A percentile compares a stretch with the other conserved stretches of the same genome.
Conservation (phyloP, 2,329 filamentous ascomycete species). For the Mycocentrospora acerina region DNA sequence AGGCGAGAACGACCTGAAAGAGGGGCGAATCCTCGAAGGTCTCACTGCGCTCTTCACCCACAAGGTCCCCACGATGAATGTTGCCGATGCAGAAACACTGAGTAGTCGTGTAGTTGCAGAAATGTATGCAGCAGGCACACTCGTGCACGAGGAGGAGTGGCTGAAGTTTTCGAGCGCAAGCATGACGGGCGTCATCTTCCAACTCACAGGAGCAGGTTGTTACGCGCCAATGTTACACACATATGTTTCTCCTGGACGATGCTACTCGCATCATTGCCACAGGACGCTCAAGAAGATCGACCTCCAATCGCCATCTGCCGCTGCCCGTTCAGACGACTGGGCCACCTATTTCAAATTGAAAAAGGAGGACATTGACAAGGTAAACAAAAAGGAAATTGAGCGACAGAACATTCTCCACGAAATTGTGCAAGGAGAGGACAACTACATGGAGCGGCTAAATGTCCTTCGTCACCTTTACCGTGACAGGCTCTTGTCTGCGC, state of each 20-base stretch:
- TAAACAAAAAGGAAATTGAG: conserved; percentile 83
- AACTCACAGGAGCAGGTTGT: conserved; percentile 87
- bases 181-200: conserved; percentile 88
- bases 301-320: conserved; percentile 69
- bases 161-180: conserved; percentile 82
- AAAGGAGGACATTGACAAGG: conserved; percentile 70
- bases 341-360: conserved; percentile 82
- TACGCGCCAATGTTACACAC: conserved; percentile 83
- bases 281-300: conserved; percentile 94
- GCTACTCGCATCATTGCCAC: conserved; percentile 93
- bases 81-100: conserved; percentile 89
- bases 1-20: conserved; percentile 83
- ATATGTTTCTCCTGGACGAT: conserved; percentile 68
- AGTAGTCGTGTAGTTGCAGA: conserved; percentile 74
- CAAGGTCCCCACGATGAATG: conserved; percentile 98
- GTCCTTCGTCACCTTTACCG: conserved; percentile 83
- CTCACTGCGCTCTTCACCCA: conserved; percentile 86
- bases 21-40: conserved; percentile 82
- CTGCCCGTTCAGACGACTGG: conserved; percentile 76
- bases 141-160: conserved; percentile 94
- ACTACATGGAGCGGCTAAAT: conserved; percentile 85
- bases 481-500: conserved; percentile 70
- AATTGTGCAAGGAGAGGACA: conserved; percentile 89
- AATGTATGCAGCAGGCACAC: conserved; percentile 76
- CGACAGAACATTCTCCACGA: conserved; percentile 94